Conservation (phyloP, 2,329 filamentous ascomycete genomes). For the Dothistroma pini region DNA sequence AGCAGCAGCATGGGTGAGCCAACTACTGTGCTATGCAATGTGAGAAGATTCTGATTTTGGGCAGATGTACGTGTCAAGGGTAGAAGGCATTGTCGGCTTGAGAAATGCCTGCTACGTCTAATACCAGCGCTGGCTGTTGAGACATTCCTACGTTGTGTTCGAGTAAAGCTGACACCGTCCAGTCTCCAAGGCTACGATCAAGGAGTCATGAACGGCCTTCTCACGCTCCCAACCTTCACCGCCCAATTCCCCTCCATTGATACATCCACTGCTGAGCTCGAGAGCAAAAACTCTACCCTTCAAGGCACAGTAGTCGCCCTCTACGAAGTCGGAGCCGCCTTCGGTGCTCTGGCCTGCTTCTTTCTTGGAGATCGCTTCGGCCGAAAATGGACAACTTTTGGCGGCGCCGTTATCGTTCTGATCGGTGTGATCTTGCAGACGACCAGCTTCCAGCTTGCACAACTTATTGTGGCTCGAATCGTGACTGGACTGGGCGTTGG, state of each 20-base stretch:
- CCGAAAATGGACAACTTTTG: conserved; percentile 41
- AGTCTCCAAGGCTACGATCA: conserved; percentile 29
- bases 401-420: conserved; percentile 39
- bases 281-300: conserved; percentile 21
- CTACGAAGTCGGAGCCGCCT: conserved; percentile 29
- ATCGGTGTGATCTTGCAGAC: conserved; percentile 41
- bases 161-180: neutral
- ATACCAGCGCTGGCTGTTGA: neutral
- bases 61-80: neutral
- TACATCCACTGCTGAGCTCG: conserved; percentile 17
- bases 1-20: conserved; percentile 15
- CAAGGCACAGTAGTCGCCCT: conserved; percentile 36
- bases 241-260: conserved; percentile 41
- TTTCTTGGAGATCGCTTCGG: conserved; percentile 41
- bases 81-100: neutral
- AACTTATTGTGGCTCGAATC: conserved; percentile 51
- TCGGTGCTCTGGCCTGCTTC: conserved; percentile 38
- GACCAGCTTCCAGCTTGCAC: conserved; percentile 38
- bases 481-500: conserved; percentile 49
- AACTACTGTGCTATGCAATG: too few relatives aligned
- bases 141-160: neutral
- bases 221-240: conserved; percentile 40
- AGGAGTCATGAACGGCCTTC: conserved; percentile 43
- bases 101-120: neutral
- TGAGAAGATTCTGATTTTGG: neutral